These are phyloP conservation scores for Colletotrichum navitas DNA, from an alignment of 2,329 filamentous ascomycete genomes.

Conservation along the genomic window DNA sequence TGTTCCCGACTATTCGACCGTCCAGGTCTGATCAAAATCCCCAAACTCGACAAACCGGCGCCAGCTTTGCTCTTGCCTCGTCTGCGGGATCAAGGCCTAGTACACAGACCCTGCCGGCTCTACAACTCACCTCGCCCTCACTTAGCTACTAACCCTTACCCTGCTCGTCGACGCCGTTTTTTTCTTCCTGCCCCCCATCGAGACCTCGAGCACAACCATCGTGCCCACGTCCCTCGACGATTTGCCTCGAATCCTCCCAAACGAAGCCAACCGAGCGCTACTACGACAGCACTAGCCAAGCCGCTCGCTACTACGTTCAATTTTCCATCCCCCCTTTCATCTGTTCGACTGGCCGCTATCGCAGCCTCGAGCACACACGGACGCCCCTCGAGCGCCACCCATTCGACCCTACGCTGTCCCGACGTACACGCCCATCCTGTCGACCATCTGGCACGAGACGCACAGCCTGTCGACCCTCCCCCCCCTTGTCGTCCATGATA, in stretches of 20 bases:
- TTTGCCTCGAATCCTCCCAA: conserved; percentile 25
- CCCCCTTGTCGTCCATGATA: conserved; percentile 36
- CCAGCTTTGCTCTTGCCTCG: conserved; percentile 33
- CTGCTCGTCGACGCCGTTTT: conserved; percentile 26
- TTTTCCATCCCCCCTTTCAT: conserved; percentile 7
- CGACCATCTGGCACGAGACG: conserved; percentile 38
- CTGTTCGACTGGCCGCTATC: conserved; percentile 27
- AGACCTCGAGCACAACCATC: conserved; percentile 17
- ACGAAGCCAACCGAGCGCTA: conserved; percentile 35
- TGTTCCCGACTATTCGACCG: conserved; percentile 30
- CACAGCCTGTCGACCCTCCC: conserved; percentile 32
- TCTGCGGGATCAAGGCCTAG: conserved; percentile 14
- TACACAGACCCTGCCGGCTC: background rate
- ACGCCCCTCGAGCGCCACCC: conserved; percentile 31
- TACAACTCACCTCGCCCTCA: conserved; percentile 10
- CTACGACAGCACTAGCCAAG: conserved; percentile 22
- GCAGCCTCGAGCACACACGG: conserved; percentile 32
- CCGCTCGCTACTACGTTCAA: conserved; percentile 11
- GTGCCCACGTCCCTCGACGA: conserved; percentile 19
- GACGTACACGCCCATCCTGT: conserved; percentile 32
- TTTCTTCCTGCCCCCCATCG: conserved; percentile 11
- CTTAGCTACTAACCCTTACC: conserved; percentile 8
- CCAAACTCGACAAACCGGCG: conserved; percentile 21
- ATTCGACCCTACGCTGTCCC: conserved; percentile 25
- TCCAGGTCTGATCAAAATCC: conserved; percentile 32